Evolutionary conservation across 148 eudicot species (phyloP).

Genomic region (Chenopodium suecicum): DNA sequence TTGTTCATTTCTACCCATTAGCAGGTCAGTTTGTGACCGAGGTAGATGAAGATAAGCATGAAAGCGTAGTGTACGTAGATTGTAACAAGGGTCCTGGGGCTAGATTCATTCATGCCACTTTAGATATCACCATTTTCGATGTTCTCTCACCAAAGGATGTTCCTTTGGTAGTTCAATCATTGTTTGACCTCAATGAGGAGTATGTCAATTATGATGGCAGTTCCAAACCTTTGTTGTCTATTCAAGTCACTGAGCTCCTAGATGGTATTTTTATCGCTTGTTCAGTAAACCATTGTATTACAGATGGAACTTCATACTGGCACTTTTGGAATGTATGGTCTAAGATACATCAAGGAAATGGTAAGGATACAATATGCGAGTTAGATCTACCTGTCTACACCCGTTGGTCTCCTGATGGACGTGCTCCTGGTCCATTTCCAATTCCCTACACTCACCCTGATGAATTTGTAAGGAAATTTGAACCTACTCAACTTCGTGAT

Average conservation of each 20-base stretch:
- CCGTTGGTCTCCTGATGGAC: conserved; percentile 12
- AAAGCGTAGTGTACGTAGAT: not conserved
- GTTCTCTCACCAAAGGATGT: conserved; percentile 4
- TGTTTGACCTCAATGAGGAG: conserved; percentile 16
- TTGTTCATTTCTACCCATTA: conserved; percentile 16
- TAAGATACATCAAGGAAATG: conserved; percentile 12
- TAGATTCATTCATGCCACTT: conserved; percentile 11
- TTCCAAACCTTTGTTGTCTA: conserved; percentile 2
- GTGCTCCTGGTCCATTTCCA: not conserved
- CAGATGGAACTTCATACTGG: conserved; percentile 24
- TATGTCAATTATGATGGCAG: conserved; percentile 11
- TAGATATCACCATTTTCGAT: not conserved
- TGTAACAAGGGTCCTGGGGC: conserved; percentile 24
- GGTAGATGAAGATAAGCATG: conserved; percentile 11
- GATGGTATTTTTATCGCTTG: conserved; percentile 18
- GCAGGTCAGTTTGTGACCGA: conserved; percentile 10
- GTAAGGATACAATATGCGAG: not conserved
- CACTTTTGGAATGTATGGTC: conserved; percentile 23
- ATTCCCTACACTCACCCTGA: conserved; percentile 19
- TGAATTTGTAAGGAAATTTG: not conserved
- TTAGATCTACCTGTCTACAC: not conserved
- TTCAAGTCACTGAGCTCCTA: conserved; percentile 16
- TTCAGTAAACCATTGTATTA: conserved; percentile 14
- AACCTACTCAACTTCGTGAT: conserved; percentile 13
- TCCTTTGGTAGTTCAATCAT: conserved; percentile 13